phyloP scores from a whole-genome alignment of 2,329 filamentous ascomycete genomes.

The Sporothrix dimorphospora region DNA sequence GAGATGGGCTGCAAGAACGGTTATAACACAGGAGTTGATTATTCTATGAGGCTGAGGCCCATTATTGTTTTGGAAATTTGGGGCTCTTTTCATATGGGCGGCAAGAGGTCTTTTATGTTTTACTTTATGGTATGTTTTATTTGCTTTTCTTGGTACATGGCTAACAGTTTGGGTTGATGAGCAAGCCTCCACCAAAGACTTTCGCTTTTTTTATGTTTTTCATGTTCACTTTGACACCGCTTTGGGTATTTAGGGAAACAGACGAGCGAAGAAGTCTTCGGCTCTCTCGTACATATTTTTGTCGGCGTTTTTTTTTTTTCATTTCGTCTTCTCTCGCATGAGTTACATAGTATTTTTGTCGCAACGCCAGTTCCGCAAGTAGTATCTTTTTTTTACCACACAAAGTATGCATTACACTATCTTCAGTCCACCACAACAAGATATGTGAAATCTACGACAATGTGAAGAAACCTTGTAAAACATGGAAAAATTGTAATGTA shows the following conservation, averaged over 20 bases:
- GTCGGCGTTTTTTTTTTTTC: not conserved
- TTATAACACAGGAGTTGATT: constrained; percentile 13
- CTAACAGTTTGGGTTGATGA: constrained; percentile 11
- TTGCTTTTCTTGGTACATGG: not conserved
- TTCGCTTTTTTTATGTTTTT: not conserved
- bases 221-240: not conserved
- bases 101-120: not conserved
- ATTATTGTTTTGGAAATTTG: not conserved
- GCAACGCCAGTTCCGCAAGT: constrained; percentile 7
- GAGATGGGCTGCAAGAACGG: constrained; percentile 4
- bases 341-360: constrained; percentile 9
- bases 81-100: not conserved
- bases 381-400: not conserved
- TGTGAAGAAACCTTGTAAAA: not conserved
- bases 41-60: not conserved
- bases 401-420: constrained; percentile 21
- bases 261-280: constrained; percentile 15
- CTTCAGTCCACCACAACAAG: constrained; percentile 17
- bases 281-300: constrained; percentile 22
- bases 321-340: not conserved
- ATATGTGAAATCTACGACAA: constrained; percentile 19
- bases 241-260: not conserved
- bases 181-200: constrained; percentile 2
- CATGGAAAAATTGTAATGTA: not conserved
- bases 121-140: not conserved